Conservation (phyloP, 2,329 filamentous ascomycete genomes). For the Aspergillus transmontanensis region DNA sequence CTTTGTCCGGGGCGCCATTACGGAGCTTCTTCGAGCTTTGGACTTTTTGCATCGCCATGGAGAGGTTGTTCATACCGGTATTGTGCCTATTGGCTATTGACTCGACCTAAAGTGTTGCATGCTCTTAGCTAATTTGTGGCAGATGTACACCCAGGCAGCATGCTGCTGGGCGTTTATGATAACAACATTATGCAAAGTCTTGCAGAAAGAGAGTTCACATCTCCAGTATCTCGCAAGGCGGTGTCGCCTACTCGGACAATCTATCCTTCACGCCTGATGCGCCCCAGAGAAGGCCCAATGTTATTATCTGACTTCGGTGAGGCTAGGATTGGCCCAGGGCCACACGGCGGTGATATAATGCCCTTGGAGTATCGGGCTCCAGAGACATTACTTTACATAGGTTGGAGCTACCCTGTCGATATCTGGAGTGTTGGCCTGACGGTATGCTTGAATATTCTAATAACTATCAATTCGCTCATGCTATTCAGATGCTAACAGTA, state of each 20-base stretch:
- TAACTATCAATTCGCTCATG: too few species aligned
- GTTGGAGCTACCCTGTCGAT: conserved; percentile 35
- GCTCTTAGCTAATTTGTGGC: conserved; percentile 9
- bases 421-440: conserved; percentile 37
- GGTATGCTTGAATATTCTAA: conserved; percentile 20
- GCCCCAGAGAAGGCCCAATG: conserved; percentile 31
- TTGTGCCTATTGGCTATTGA: background rate
- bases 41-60: conserved; percentile 34
- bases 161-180: conserved; percentile 34
- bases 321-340: conserved; percentile 29
- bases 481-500: background rate
- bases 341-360: conserved; percentile 30
- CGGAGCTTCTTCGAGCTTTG: conserved; percentile 29
- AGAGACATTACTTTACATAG: conserved; percentile 33
- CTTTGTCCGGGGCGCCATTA: conserved; percentile 25
- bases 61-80: conserved; percentile 34
- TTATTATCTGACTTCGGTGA: conserved; percentile 36
- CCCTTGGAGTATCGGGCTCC: conserved; percentile 34
- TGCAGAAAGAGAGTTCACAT: conserved; percentile 30
- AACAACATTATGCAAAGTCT: conserved; percentile 28
- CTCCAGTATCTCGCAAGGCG: conserved; percentile 41
- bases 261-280: conserved; percentile 29
- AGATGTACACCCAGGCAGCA: conserved; percentile 39
- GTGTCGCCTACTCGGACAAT: conserved; percentile 35
- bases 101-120: background rate